A percentile compares a stretch with the other conserved stretches of the same genome.
Evolutionary conservation across 495 filamentous ascomycete species (phyloP).

Genomic region (Mycothermus thermophilus): DNA sequence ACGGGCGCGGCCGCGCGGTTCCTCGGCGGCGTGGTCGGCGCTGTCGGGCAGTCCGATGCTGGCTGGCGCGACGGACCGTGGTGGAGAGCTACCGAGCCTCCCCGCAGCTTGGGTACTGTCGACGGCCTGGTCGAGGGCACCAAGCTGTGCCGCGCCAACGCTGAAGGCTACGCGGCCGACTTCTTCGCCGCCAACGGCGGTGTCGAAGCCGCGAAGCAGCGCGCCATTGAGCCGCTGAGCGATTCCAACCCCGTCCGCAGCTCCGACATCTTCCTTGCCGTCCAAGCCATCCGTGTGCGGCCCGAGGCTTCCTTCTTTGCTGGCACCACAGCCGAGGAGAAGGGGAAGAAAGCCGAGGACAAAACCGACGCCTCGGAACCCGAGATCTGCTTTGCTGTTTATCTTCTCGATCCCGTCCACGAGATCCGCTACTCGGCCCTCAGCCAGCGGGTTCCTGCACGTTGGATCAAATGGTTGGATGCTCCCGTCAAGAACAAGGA

Average conservation of each 20-base stretch:
- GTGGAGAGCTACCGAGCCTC: constrained; percentile 64
- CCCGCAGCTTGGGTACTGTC: constrained; percentile 68
- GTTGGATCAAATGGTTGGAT: constrained; percentile 89
- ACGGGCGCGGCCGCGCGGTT: constrained; percentile 35
- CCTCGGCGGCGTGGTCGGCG: constrained; percentile 27
- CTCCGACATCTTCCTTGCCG: constrained; percentile 86
- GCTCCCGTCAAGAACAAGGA: constrained; percentile 45
- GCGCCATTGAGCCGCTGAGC: constrained; percentile 56
- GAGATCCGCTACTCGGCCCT: constrained; percentile 73
- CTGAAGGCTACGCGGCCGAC: constrained; percentile 74
- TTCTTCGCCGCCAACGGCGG: constrained; percentile 66
- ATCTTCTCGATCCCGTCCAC: constrained; percentile 87
- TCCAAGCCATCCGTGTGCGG: constrained; percentile 65
- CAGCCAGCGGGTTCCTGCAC: constrained; percentile 68
- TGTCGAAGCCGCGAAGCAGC: constrained; percentile 62
- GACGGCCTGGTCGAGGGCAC: constrained; percentile 72
- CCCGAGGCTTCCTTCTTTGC: constrained; percentile 54
- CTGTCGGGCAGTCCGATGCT: constrained; percentile 29
- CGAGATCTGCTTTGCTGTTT: constrained; percentile 75
- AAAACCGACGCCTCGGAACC: constrained; percentile 32
- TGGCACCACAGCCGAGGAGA: constrained; percentile 28
- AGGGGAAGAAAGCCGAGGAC: constrained; percentile 40
- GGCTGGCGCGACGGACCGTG: constrained; percentile 90
- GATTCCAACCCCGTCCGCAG: constrained; percentile 81
- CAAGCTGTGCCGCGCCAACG: constrained; percentile 74